These are phyloP conservation scores for Clathrospora elynae DNA, from an alignment of 2,329 filamentous ascomycete genomes.

Conservation along the genomic window DNA sequence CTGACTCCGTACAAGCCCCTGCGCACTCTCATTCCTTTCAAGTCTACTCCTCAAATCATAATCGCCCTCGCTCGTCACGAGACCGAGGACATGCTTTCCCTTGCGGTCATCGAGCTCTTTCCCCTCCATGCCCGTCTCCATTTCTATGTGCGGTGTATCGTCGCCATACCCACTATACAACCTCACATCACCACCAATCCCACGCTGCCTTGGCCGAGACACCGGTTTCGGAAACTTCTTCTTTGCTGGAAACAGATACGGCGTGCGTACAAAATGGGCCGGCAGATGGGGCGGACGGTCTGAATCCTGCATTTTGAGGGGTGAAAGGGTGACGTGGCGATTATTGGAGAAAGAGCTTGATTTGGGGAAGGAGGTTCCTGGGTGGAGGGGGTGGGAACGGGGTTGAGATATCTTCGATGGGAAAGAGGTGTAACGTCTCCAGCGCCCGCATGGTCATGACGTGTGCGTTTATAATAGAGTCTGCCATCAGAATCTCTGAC, in stretches of 20 bases:
- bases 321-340: constrained; percentile 25
- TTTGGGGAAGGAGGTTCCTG: constrained; percentile 14
- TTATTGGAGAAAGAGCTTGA: constrained; percentile 22
- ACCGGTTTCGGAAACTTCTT: constrained; percentile 35
- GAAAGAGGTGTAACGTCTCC: constrained; percentile 20
- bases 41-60: constrained; percentile 24
- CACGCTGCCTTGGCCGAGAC: constrained; percentile 22
- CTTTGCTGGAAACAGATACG: constrained; percentile 33
- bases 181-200: constrained; percentile 1
- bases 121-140: constrained; percentile 1
- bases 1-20: constrained; percentile 18
- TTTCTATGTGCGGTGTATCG: constrained; percentile 13
- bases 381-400: constrained; percentile 3
- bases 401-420: constrained; percentile 15
- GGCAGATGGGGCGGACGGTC: constrained; percentile 27
- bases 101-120: constrained; percentile 22
- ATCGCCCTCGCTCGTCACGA: constrained; percentile 18
- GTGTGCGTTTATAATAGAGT: constrained; percentile 40
- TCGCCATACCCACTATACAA: too few relatives aligned
- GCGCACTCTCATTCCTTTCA: constrained; percentile 29
- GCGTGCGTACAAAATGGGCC: constrained; percentile 34
- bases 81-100: constrained; percentile 31
- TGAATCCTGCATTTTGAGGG: constrained; percentile 18
- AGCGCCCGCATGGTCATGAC: constrained; percentile 36
- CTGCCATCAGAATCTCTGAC: constrained; percentile 32